Base-by-base conservation (phyloP, 352 stramenopile genomes). In the Peronospora farinosa region DNA sequence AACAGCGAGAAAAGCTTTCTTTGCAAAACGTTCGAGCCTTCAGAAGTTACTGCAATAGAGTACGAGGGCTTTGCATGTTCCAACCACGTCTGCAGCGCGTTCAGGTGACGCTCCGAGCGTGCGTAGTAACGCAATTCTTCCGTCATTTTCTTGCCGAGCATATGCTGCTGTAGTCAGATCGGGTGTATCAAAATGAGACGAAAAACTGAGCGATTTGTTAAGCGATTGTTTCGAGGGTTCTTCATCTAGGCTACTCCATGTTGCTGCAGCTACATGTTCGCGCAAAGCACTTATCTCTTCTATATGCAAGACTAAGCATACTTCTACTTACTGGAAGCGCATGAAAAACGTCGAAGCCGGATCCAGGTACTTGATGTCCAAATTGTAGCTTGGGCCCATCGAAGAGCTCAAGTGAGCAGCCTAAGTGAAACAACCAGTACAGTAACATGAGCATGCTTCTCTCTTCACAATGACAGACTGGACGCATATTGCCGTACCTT, bases 331-430 rank as follows among this genome's bases (percentile, higher is more conserved):
- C 50, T 91, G 77, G 60, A 92, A 91, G 58, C 79, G 80, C 78
- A 93, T 90, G 65, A 93, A 93, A 46, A 67, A 79, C 54, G 83
- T 70, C 47, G 80, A 93, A 25, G 76, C 67, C 41, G 83, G 83
- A 56, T 93, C 83, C 60, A 93, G 60, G 57, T 84, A 86, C 70
- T 91, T 91, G 54, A 80, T 73, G 54, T 93, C 83, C 51, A 93
- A 71, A 42, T 69, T 64, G 53, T 88, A 75, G 40, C 83, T 81
- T 10, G 69, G 57, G n/a, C 83, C 83, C 83, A 93, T 93, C 28
- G 83, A 86, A 39, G 78, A 88, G 73, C 83, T 93, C 66, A 93
- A 36, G 64, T 93, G 83, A 46, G 73, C 79, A 37, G 76, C 78
- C 72, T 84, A 40, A 21, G 12, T 32, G 5, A 32, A 12, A 32